Evolutionary conservation across 116 monocot genomes (phyloP).

Genomic region (Iris pallida): DNA sequence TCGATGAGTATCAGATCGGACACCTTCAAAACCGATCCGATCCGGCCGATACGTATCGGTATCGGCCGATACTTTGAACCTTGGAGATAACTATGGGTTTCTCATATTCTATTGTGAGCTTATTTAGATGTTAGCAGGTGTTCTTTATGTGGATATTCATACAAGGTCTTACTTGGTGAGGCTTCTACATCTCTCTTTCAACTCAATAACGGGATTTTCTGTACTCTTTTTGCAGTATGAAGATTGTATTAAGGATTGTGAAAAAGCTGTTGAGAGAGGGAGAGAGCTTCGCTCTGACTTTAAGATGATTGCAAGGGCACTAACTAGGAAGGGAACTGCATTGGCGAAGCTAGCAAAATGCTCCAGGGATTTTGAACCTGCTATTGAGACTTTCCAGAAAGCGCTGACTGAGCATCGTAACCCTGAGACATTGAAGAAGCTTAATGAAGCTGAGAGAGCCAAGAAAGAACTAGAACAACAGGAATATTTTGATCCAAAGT

Average conservation of each 20-base stretch:
- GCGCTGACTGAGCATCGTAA: slow-evolving; percentile 89
- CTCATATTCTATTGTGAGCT: no score
- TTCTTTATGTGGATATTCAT: not conserved
- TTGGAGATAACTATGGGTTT: no score
- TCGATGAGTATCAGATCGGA: no score
- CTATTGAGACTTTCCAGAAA: slow-evolving; percentile 93
- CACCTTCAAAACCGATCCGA: no score
- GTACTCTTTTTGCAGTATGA: slow-evolving; percentile 45
- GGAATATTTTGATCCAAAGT: slow-evolving; percentile 77
- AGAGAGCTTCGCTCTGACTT: slow-evolving; percentile 84
- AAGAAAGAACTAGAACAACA: slow-evolving; percentile 87
- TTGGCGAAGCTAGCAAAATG: slow-evolving; percentile 64
- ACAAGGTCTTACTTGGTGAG: not conserved
- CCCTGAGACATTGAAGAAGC: slow-evolving; percentile 85
- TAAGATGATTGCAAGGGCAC: slow-evolving; percentile 86
- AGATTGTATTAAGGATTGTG: slow-evolving; percentile 88
- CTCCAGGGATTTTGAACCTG: slow-evolving; percentile 81
- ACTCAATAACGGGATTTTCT: not conserved
- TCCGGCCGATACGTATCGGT: no score
- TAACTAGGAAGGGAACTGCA: slow-evolving; percentile 89
- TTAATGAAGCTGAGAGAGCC: slow-evolving; percentile 75
- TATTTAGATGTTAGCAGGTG: no score
- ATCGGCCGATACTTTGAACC: no score
- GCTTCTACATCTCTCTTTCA: not conserved
- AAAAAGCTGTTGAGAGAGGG: slow-evolving; percentile 85